phyloP scores from a whole-genome alignment of 2,329 filamentous ascomycete species.

The Botrytis galanthina region DNA sequence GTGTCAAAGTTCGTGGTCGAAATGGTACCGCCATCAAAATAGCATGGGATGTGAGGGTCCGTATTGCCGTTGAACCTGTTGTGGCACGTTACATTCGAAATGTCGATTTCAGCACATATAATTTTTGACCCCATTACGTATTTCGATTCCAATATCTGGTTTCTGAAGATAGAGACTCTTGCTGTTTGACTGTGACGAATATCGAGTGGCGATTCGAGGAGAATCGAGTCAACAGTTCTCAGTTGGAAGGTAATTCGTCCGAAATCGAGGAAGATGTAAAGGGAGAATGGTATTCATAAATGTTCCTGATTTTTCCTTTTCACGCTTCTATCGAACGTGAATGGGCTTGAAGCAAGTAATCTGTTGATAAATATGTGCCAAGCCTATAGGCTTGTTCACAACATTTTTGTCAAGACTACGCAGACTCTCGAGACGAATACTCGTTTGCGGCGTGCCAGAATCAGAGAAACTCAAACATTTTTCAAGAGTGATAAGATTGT shows the following conservation, averaged over 20 bases:
- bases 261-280: background rate
- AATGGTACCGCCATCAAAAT: background rate
- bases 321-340: background rate
- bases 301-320: background rate
- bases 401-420: background rate
- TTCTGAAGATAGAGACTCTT: background rate
- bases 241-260: background rate
- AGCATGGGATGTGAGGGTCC: background rate
- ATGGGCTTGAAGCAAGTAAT: background rate
- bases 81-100: background rate
- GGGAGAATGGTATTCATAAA: background rate
- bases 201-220: background rate
- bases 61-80: background rate
- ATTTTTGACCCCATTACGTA: background rate
- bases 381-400: background rate
- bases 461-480: background rate
- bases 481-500: background rate
- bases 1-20: background rate
- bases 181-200: background rate
- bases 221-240: background rate
- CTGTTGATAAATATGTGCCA: background rate
- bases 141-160: background rate
- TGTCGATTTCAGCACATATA: background rate
- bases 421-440: background rate
- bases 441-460: background rate